phyloP scores from a whole-genome alignment of 306 rosid species.

The Castanea sativa region DNA sequence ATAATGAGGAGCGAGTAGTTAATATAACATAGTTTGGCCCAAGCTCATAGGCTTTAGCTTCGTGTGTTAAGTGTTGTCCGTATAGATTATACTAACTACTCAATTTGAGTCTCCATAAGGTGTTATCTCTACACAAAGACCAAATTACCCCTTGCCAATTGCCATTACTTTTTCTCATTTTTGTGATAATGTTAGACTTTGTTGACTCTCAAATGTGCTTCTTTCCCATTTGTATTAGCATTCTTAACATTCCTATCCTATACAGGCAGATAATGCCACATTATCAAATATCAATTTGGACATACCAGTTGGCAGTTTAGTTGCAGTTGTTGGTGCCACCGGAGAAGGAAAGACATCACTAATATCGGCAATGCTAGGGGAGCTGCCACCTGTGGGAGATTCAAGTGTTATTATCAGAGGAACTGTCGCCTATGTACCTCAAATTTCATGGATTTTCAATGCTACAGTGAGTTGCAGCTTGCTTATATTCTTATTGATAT shows the following conservation, averaged over 20 bases:
- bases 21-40: too few relatives aligned
- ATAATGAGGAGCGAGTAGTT: too few relatives aligned
- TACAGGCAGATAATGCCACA: slow-evolving; percentile 61
- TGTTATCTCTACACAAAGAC: too few relatives aligned
- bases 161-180: not conserved
- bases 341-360: slow-evolving; percentile 96
- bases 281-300: slow-evolving; percentile 72
- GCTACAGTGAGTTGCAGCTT: slow-evolving; percentile 73
- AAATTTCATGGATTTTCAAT: slow-evolving; percentile 94
- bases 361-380: slow-evolving; percentile 82
- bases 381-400: slow-evolving; percentile 53
- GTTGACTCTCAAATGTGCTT: not conserved
- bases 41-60: too few relatives aligned
- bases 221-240: not conserved
- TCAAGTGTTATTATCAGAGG: slow-evolving; percentile 64
- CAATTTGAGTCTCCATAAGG: too few relatives aligned
- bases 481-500: slow-evolving; percentile 3
- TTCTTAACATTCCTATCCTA: not conserved
- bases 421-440: slow-evolving; percentile 90
- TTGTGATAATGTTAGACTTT: not conserved
- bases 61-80: too few relatives aligned
- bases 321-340: slow-evolving; percentile 88
- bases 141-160: not conserved
- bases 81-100: too few relatives aligned
- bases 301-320: slow-evolving; percentile 73